A percentile compares a stretch with the other conserved stretches of the same genome.
These are phyloP conservation scores for Ploettnerulaceae sp. DNA, from an alignment of 2,329 filamentous ascomycete species.

Conservation along the genomic window DNA sequence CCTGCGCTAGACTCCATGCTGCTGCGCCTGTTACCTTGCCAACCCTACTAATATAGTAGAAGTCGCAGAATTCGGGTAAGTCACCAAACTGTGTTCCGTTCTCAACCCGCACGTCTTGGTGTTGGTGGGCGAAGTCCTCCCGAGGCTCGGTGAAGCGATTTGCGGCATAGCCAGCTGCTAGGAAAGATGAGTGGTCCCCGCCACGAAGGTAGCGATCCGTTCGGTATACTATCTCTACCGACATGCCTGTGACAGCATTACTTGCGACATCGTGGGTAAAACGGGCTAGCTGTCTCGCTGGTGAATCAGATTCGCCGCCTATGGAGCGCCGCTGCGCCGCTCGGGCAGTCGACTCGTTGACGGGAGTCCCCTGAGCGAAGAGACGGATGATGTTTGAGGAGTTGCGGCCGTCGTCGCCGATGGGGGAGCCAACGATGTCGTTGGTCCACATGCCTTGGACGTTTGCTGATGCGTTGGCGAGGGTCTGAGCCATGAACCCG, in stretches of 20 bases:
- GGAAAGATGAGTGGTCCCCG: slow-evolving; percentile 52
- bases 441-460: slow-evolving; percentile 51
- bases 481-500: slow-evolving; percentile 46
- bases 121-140: slow-evolving; percentile 53
- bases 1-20: slow-evolving; percentile 49
- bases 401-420: slow-evolving; percentile 40
- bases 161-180: slow-evolving; percentile 47
- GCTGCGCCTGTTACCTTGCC: slow-evolving; percentile 50
- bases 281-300: slow-evolving; percentile 49
- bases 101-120: slow-evolving; percentile 48
- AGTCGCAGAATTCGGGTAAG: slow-evolving; percentile 52
- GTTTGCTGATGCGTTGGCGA: slow-evolving; percentile 46
- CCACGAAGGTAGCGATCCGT: slow-evolving; percentile 52
- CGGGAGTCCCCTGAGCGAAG: slow-evolving; percentile 43
- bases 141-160: slow-evolving; percentile 53
- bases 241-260: slow-evolving; percentile 48
- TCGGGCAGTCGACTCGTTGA: slow-evolving; percentile 38
- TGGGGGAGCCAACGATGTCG: slow-evolving; percentile 47
- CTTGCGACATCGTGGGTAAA: slow-evolving; percentile 51
- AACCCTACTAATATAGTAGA: slow-evolving; percentile 48
- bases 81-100: slow-evolving; percentile 52
- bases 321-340: slow-evolving; percentile 40
- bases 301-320: slow-evolving; percentile 51
- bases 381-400: slow-evolving; percentile 50
- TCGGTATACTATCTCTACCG: slow-evolving; percentile 51